Conservation (phyloP, 2,329 filamentous ascomycete species). For the Chaetomiaceae sp. region DNA sequence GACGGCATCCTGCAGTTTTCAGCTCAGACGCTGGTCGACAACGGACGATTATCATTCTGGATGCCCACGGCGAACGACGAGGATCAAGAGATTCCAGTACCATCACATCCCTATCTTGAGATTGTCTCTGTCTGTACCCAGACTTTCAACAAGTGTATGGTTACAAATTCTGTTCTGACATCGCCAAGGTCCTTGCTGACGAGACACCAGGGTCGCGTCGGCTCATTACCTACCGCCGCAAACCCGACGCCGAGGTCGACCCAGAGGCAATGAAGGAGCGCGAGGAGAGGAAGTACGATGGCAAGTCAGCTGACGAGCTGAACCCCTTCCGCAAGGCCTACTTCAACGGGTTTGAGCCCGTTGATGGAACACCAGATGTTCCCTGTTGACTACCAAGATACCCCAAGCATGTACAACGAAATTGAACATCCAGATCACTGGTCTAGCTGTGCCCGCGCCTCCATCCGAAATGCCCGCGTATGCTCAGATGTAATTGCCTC, state of each 20-base stretch:
- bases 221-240: conserved; percentile 76
- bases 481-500: background rate
- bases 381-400: conserved; percentile 16
- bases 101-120: conserved; percentile 68
- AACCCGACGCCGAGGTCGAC: conserved; percentile 54
- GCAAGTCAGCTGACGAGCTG: conserved; percentile 51
- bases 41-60: conserved; percentile 86
- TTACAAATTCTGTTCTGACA: no score
- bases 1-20: conserved; percentile 85
- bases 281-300: conserved; percentile 30
- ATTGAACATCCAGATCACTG: background rate
- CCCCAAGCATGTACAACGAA: conserved; percentile 13
- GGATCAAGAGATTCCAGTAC: conserved; percentile 68
- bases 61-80: conserved; percentile 87
- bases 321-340: conserved; percentile 56
- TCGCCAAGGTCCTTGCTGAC: no score
- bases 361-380: conserved; percentile 4
- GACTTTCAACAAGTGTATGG: conserved; percentile 76
- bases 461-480: background rate
- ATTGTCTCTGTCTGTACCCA: conserved; percentile 75
- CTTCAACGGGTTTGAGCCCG: conserved; percentile 47
- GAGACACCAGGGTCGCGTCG: conserved; percentile 68
- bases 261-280: conserved; percentile 33
- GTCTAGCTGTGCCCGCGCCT: background rate
- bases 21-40: conserved; percentile 65